phyloP scores from a whole-genome alignment of 495 filamentous ascomycete genomes.

The Xylaria nigripes region DNA sequence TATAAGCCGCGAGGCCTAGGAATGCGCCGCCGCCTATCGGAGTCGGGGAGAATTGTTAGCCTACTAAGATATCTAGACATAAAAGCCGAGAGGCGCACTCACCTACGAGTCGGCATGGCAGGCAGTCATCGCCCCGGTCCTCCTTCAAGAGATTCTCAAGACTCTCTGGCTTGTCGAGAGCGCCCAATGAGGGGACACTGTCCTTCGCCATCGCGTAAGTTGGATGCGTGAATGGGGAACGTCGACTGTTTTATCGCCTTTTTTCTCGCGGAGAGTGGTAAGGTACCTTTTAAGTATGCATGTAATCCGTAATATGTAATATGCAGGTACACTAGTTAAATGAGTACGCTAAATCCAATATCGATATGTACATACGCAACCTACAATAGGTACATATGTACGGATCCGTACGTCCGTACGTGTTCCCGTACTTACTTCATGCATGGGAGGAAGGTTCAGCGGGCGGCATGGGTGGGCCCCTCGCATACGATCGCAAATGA shows the following conservation, averaged over 20 bases:
- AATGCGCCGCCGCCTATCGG: slow-evolving; percentile 69
- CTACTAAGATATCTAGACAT: neutral
- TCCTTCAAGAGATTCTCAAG: slow-evolving; percentile 48
- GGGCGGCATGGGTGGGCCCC: too few species aligned
- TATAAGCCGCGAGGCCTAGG: slow-evolving; percentile 82
- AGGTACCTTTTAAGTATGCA: too few species aligned
- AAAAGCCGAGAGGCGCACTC: slow-evolving; percentile 18
- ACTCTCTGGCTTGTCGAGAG: slow-evolving; percentile 43
- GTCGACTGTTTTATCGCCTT: neutral
- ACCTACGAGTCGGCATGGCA: slow-evolving; percentile 63
- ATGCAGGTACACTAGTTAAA: too few species aligned
- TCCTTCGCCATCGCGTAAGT: slow-evolving; percentile 31
- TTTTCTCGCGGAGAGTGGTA: neutral
- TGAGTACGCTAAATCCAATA: too few species aligned
- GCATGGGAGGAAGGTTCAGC: too few species aligned
- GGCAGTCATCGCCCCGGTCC: slow-evolving; percentile 61
- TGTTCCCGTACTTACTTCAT: too few species aligned
- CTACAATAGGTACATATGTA: too few species aligned
- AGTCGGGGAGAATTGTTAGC: slow-evolving; percentile 3
- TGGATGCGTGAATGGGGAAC: neutral
- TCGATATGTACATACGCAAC: too few species aligned
- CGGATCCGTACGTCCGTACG: too few species aligned
- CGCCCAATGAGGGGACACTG: slow-evolving; percentile 30
- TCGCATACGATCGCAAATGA: too few species aligned
- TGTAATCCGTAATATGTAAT: too few species aligned